phyloP scores from a whole-genome alignment of 2,329 filamentous ascomycete genomes.

The Colletotrichum truncatum region DNA sequence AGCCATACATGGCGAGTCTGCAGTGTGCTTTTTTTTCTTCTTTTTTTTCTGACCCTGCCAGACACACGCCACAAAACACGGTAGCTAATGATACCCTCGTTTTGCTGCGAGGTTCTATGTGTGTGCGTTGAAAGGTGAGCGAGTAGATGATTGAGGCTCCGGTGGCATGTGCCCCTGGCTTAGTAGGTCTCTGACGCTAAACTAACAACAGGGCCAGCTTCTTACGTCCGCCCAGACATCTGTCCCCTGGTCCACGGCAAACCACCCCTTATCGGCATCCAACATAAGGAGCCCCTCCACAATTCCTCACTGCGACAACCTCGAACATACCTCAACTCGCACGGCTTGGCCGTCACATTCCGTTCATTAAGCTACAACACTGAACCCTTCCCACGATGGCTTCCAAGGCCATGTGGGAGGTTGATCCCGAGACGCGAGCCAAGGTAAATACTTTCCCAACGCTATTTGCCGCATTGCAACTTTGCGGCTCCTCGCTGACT shows the following conservation, averaged over 20 bases:
- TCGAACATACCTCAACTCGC: background rate
- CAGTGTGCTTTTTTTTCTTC: background rate
- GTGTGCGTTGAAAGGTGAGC: background rate
- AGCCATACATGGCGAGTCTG: background rate
- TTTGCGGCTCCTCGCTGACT: slow-evolving; percentile 9
- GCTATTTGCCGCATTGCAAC: slow-evolving; percentile 4
- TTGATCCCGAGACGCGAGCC: slow-evolving; percentile 95
- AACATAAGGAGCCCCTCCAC: slow-evolving; percentile 20
- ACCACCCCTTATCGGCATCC: slow-evolving; percentile 28
- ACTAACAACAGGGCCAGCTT: slow-evolving; percentile 12
- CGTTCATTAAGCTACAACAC: background rate
- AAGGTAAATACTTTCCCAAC: slow-evolving; percentile 69
- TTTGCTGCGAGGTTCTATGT: background rate
- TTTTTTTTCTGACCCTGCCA: background rate
- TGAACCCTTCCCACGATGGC: slow-evolving; percentile 55
- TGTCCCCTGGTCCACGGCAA: slow-evolving; percentile 12
- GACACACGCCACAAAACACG: background rate
- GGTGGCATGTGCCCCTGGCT: background rate
- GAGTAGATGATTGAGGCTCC: background rate
- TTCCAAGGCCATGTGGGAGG: slow-evolving; percentile 93
- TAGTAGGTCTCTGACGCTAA: background rate
- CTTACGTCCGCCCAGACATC: slow-evolving; percentile 15
- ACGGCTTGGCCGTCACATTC: background rate
- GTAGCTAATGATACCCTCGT: background rate
- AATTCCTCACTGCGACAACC: slow-evolving; percentile 26